A percentile compares a stretch with the other conserved stretches of the same genome.
phyloP scores from a whole-genome alignment of 75 land plant genomes.

The Pinus taeda region DNA sequence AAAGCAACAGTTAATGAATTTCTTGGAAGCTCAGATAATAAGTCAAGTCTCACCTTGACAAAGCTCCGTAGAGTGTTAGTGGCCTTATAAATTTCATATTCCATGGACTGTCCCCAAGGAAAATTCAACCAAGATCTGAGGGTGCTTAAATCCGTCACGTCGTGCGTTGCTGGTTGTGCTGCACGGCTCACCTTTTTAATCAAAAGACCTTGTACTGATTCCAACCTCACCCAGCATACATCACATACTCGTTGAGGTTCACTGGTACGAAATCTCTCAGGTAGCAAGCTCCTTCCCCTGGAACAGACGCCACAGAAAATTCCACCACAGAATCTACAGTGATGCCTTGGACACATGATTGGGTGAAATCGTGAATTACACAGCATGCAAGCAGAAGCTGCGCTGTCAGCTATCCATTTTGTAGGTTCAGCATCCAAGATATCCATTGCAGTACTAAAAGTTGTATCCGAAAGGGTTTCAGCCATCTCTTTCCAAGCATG shows the following conservation, averaged over 20 bases:
- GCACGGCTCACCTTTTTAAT: constrained; percentile 91
- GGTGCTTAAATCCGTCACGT: constrained; percentile 88
- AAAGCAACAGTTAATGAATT: not conserved
- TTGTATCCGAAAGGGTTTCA: constrained; percentile 52
- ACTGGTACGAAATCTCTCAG: constrained; percentile 61
- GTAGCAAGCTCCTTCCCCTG: constrained; percentile 78
- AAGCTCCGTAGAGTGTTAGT: constrained; percentile 80
- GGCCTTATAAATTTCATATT: constrained; percentile 97
- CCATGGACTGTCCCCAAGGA: constrained; percentile 90
- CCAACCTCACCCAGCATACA: constrained; percentile 87
- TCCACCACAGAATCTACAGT: constrained; percentile 98
- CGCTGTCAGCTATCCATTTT: constrained; percentile 90
- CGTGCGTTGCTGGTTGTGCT: constrained; percentile 83
- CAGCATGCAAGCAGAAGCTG: constrained; percentile 87
- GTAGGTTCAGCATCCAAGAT: constrained; percentile 88
- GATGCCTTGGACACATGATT: constrained; percentile 87
- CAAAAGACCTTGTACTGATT: constrained; percentile 73
- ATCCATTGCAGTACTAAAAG: constrained; percentile 37
- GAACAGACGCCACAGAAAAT: constrained; percentile 85
- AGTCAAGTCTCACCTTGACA: constrained; percentile 40
- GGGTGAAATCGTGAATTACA: constrained; percentile 87
- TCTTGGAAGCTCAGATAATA: not conserved
- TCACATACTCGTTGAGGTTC: constrained; percentile 95
- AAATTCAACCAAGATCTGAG: constrained; percentile 93
- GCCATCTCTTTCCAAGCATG: constrained; percentile 80